Evolutionary conservation across 2,329 filamentous ascomycete species (phyloP), one percentile per base, ranked within the genome.

Genomic region (Phaeosphaeriaceae sp.): DNA sequence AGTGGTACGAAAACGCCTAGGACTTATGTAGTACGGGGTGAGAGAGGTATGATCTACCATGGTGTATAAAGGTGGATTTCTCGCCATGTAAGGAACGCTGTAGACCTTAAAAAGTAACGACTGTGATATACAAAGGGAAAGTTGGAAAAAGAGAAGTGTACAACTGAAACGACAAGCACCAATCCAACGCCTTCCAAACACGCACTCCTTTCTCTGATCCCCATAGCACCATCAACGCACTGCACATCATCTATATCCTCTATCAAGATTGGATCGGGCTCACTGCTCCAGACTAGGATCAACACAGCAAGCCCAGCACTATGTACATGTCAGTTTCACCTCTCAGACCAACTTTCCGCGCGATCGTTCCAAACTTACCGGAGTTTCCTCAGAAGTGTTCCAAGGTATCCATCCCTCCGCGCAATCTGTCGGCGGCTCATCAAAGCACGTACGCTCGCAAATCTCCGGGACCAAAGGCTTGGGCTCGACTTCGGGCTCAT

Each of bases 1-100:
- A 82, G 64, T 78, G 75, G 75, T 66, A 65, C 21, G 49, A 59
- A 6, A 61, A 62, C 50, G 21, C n/a, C 7, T 58, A 27, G 17
- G 1, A 27, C 4, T 15, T 36, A 7, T 11, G 31, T 36, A 7
- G 31, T 11, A 15, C 13, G 31, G 31, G 6, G 3, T 7, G 13
- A 36, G 6, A 36, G 31, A 36, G 31, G 6, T 13, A 15, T 13
- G 11, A 36, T n/a, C 25, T 27, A 5, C 25, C 25, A 27, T 9
- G 25, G 9, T 36, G 13, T 7, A 7, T 11, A 36, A 15, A 36
- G 11, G 31, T 13, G 13, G 3, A 5, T 13, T 36, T 7, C 3
- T 11, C 31, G 13, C 9, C 3, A 36, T 7, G 13, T 13, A 13
- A 13, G 3, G 13, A 13, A 36, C 3, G 13, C 31, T 7, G 13